Percentiles rank a stretch among this genome's conserved stretches.
Evolutionary conservation across 371 early-diverging fungal species (phyloP).

Genomic region (Haplosporangium sp.): DNA sequence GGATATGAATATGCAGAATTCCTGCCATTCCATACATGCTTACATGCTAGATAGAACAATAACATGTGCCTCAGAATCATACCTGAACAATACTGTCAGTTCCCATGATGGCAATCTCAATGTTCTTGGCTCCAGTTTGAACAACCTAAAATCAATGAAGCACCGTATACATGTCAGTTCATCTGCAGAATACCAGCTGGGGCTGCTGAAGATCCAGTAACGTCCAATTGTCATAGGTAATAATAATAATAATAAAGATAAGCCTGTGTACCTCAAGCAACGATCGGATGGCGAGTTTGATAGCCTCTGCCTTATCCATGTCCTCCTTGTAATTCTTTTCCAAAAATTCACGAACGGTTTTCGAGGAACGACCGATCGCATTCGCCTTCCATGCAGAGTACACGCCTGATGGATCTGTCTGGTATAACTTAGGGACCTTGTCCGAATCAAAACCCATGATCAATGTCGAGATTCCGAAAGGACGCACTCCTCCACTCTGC

Average conservation of each 20-base stretch:
- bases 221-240: too few relatives aligned
- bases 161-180: neutral
- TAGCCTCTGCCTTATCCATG: constrained; percentile 80
- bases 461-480: constrained; percentile 98
- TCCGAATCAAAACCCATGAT: constrained; percentile 93
- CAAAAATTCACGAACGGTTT: constrained; percentile 97
- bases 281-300: constrained; percentile 93
- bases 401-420: constrained; percentile 99
- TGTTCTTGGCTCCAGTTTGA: constrained; percentile 98
- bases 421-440: constrained; percentile 92
- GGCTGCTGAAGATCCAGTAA: too few relatives aligned
- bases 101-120: constrained; percentile 95
- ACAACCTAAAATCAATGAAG: constrained; percentile 75
- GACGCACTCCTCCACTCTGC: constrained; percentile 98
- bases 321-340: constrained; percentile 96
- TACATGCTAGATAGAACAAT: neutral
- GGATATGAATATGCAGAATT: neutral
- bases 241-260: too few relatives aligned
- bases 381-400: constrained; percentile 99
- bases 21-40: neutral
- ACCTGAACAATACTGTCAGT: constrained; percentile 76
- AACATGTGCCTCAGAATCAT: constrained; percentile 13
- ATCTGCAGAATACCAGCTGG: too few relatives aligned
- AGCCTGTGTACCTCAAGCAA: constrained; percentile 79
- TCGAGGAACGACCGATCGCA: constrained; percentile 96